A percentile compares a stretch with the other conserved stretches of the same genome.
Evolutionary conservation across 306 rosid genomes (phyloP).

Genomic region (Gillenia trifoliata): DNA sequence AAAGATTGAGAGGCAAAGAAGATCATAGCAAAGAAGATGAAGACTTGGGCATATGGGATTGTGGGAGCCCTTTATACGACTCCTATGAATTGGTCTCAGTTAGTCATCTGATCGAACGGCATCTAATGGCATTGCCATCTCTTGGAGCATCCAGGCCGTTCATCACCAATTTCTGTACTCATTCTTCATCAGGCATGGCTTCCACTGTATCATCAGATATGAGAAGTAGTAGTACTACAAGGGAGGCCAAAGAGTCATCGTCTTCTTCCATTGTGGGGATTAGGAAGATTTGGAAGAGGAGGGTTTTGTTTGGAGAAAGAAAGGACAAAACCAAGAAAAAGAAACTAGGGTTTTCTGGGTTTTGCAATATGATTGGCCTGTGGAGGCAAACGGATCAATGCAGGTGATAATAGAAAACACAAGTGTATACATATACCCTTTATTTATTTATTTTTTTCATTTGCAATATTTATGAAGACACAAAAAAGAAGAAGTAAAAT

Average conservation of each 20-base stretch:
- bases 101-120: constrained; percentile 59
- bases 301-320: constrained; percentile 10
- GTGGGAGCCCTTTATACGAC: constrained; percentile 86
- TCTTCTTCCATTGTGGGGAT: constrained; percentile 29
- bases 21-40: background rate
- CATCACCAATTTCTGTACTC: constrained; percentile 18
- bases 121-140: constrained; percentile 51
- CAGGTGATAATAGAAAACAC: constrained; percentile 9
- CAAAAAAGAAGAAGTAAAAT: background rate
- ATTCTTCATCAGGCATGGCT: background rate
- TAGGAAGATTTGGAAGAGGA: constrained; percentile 36
- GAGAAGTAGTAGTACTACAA: background rate
- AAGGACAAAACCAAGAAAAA: constrained; percentile 28
- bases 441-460: background rate
- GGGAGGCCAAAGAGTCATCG: constrained; percentile 16
- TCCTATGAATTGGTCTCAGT: constrained; percentile 60
- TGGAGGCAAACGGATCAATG: constrained; percentile 28
- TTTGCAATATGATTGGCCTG: constrained; percentile 27
- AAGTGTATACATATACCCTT: background rate
- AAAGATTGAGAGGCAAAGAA: constrained; percentile 21
- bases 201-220: background rate
- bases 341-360: constrained; percentile 22
- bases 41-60: constrained; percentile 59
- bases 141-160: constrained; percentile 40
- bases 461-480: background rate